Base-by-base conservation (phyloP, 129 eudicot species). In the Pittosporum tobira region DNA sequence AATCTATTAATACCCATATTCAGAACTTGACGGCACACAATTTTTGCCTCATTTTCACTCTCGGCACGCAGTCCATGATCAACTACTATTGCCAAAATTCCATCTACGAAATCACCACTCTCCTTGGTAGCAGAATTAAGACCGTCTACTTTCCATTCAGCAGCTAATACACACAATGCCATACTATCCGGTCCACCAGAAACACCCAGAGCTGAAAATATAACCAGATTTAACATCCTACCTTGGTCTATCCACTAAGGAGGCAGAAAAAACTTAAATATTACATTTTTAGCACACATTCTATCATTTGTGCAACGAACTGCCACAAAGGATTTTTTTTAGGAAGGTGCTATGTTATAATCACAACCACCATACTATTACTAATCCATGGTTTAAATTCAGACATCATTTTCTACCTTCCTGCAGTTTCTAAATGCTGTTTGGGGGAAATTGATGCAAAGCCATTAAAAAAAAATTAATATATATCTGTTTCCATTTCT, bases 131-230 rank as follows among this genome's bases (percentile, higher is more conserved):
- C 74, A 66, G 48, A 61, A 55, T 52, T 25, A 5, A 46, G 24
- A 38, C 70, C 71, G 21, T 20, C 28, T 21, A 56, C 62, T 79
- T 91, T 87, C 94, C 96, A 87, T 11, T 69, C 57, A 23, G 88
- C 87, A 34, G 87, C 79, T 57, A 91, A 59, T n/a, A 81, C 80
- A 26, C 96, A 91, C 9, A 91, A 61, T 40, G 99, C 99, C 78
- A 91, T 79, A 53, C 99, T 91, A 62, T 91, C 96, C 46, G 99
- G 83, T 38, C 96, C 99, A 61, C 99, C 96, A 49, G 96, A 86
- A 60, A 91, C 96, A 19, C 90, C 99, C 51, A 91, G 62, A 64
- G 90, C 98, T 91, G 77, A 63, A 50, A 77, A 70, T n/a, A 47
- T 24, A 71, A 57, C 48, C 52, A 13, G 74, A 46, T 0, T 53